phyloP scores from a whole-genome alignment of 345 rosid species.

The Heritiera littoralis region DNA sequence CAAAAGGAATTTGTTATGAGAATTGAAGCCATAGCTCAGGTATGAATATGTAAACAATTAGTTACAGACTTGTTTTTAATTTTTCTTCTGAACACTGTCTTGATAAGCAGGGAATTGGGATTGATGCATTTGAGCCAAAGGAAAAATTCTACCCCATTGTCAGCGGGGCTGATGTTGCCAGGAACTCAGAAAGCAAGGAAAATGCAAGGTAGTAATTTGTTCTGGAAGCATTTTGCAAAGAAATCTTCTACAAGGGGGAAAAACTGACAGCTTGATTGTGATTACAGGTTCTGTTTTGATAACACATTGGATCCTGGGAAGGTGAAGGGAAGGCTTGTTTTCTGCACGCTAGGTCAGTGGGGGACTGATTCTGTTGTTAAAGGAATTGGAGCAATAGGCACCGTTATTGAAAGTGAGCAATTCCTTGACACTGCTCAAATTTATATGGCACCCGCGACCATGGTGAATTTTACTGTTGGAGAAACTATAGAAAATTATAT shows the following conservation, averaged over 20 bases:
- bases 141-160: constrained; percentile 65
- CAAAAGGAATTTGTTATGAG: too few relatives aligned
- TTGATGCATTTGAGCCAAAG: constrained; percentile 56
- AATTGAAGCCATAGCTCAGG: background rate
- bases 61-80: background rate
- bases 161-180: constrained; percentile 66
- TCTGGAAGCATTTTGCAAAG: background rate
- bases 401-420: constrained; percentile 44
- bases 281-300: constrained; percentile 54
- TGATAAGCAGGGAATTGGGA: constrained; percentile 61
- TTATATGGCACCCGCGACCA: constrained; percentile 76
- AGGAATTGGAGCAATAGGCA: constrained; percentile 65
- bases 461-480: constrained; percentile 60
- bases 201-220: constrained; percentile 46
- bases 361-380: constrained; percentile 68
- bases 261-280: background rate
- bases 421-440: constrained; percentile 74
- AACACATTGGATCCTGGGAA: constrained; percentile 59
- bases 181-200: constrained; percentile 30
- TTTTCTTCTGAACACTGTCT: background rate
- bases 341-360: constrained; percentile 48
- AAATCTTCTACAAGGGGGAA: background rate
- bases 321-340: constrained; percentile 73
- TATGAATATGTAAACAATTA: too few relatives aligned
- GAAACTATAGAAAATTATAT: constrained; percentile 49